phyloP scores from a whole-genome alignment of 1,284 basidiomycete genomes.

The Leucoagaricus sp. region DNA sequence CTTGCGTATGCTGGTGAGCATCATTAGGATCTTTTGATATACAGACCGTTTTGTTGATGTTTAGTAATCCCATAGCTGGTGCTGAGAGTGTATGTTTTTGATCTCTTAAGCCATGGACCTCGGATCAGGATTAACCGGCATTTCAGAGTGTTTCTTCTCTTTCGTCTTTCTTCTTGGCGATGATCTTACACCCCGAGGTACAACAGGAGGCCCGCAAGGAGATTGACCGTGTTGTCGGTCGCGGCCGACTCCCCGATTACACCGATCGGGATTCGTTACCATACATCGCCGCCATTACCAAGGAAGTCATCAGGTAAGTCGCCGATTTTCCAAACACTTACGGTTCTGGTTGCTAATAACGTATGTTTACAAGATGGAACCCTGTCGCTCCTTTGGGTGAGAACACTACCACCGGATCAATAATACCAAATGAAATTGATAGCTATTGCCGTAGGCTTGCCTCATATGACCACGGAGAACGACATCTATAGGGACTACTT shows the following conservation, averaged over 20 bases:
- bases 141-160: constrained; percentile 44
- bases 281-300: constrained; percentile 46
- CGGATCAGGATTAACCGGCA: not conserved
- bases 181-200: constrained; percentile 48
- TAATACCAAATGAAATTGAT: not conserved
- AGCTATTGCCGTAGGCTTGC: constrained; percentile 33
- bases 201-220: constrained; percentile 48
- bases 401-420: constrained; percentile 9
- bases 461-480: constrained; percentile 44
- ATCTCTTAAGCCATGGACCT: not conserved
- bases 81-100: constrained; percentile 38
- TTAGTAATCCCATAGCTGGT: constrained; percentile 27
- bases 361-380: constrained; percentile 39
- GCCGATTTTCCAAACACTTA: not conserved
- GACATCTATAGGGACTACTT: constrained; percentile 32
- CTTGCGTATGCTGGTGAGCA: constrained; percentile 37
- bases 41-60: not conserved
- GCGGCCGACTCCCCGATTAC: constrained; percentile 45
- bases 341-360: not conserved
- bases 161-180: constrained; percentile 49
- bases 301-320: constrained; percentile 46
- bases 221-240: constrained; percentile 42
- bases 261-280: constrained; percentile 43
- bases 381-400: constrained; percentile 50
- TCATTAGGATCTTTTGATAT: not conserved